Conservation (phyloP, 306 rosid species). For the Acacia melanoxylon region DNA sequence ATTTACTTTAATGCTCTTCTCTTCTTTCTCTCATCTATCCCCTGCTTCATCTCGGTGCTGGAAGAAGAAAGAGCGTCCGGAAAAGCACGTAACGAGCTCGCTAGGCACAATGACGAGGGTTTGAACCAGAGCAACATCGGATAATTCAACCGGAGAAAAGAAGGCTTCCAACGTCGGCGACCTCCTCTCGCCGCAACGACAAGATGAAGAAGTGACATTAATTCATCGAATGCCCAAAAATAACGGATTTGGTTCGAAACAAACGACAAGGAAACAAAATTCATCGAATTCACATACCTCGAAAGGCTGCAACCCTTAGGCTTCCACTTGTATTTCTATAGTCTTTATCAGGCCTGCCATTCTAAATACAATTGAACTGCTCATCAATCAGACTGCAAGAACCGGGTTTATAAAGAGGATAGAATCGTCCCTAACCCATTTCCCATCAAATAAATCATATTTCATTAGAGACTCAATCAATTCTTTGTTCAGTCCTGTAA, state of each 20-base stretch:
- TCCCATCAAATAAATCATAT: constrained; percentile 80
- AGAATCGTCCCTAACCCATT: constrained; percentile 83
- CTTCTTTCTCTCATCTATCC: too few species aligned
- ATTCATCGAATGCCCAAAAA: too few species aligned
- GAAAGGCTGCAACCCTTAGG: constrained; percentile 83
- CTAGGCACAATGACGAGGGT: too few species aligned
- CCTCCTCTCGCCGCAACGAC: too few species aligned
- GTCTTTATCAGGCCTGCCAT: constrained; percentile 81
- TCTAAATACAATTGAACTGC: constrained; percentile 79
- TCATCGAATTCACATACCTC: constrained; percentile 46
- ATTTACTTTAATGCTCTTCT: too few species aligned
- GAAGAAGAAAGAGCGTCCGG: too few species aligned
- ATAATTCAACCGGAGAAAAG: too few species aligned
- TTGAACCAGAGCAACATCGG: too few species aligned
- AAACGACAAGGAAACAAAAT: neutral
- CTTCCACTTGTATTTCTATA: constrained; percentile 77
- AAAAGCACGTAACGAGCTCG: too few species aligned
- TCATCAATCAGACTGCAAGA: constrained; percentile 81
- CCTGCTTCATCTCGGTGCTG: too few species aligned
- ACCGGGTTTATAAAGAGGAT: constrained; percentile 75
- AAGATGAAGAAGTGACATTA: too few species aligned
- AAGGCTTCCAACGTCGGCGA: too few species aligned
- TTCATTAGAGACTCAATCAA: constrained; percentile 57
- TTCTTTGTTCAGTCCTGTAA: constrained; percentile 33
- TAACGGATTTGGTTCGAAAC: neutral